These are phyloP conservation scores for Tothia fuscella DNA, from an alignment of 2,329 filamentous ascomycete genomes.

Conservation along the genomic window DNA sequence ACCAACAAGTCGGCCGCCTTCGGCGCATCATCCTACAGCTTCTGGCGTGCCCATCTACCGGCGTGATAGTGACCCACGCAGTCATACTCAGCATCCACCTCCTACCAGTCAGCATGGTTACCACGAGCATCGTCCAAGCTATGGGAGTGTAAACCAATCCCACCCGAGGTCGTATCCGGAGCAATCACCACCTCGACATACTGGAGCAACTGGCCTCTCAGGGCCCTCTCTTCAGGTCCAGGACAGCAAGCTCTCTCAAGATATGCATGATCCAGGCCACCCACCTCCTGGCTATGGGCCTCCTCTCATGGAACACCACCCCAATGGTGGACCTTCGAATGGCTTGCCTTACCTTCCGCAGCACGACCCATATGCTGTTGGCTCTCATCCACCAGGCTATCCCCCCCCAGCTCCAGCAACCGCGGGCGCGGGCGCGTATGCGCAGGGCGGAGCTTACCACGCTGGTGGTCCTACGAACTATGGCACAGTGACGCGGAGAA, in stretches of 20 bases:
- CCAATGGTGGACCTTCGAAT: constrained; percentile 3
- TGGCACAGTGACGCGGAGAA: neutral
- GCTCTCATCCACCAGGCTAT: neutral
- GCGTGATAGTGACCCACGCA: constrained; percentile 4
- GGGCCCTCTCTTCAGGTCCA: neutral
- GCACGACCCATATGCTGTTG: constrained; percentile 6
- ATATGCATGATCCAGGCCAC: neutral
- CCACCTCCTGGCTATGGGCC: neutral
- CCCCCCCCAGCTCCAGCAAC: constrained; percentile 1
- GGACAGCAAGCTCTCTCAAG: no score
- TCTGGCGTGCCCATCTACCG: neutral
- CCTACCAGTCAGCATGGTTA: constrained; percentile 2
- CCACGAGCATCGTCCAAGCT: constrained; percentile 4
- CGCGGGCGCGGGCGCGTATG: neutral
- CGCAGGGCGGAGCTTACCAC: neutral
- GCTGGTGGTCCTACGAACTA: constrained; percentile 3
- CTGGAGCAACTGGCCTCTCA: neutral
- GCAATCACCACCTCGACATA: neutral
- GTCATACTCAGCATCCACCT: neutral
- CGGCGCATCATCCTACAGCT: neutral
- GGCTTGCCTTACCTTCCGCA: constrained; percentile 3
- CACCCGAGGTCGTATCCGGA: constrained; percentile 3
- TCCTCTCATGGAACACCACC: constrained; percentile 4
- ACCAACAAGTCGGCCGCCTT: neutral
- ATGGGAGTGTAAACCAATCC: constrained; percentile 3